Base-by-base conservation (phyloP, 768 basidiomycete genomes). In the Podaxis sp. region DNA sequence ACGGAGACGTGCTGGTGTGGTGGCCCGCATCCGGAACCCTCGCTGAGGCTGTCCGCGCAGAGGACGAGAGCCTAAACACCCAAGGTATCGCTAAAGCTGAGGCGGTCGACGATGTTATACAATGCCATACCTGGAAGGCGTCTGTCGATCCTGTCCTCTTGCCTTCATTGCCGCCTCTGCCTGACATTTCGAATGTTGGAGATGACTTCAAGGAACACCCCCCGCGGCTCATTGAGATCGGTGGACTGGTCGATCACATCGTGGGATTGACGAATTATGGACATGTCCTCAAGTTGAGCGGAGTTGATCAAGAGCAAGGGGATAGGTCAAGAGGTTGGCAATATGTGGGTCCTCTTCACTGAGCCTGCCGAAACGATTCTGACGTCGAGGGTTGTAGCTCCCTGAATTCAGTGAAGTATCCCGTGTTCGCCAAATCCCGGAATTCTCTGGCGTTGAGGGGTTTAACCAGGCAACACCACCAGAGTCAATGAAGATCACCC, bases 251-350 rank as follows among this genome's bases (percentile, higher is more conserved):
- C 58, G 78, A 80, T 53, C 82, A 86, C 66, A 71, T 97, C 28
- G 76, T 96, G 62, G 95, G 89, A 12, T 75, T 99, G 67, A 95
- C 94, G 13, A 87, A 90, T 69, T 75, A 82, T 38, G 92, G 92
- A 0, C 89, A 92, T 70, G 90, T 96, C 54, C 76, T 93, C 65
- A 86, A 86, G 69, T 87, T 86, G 68, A 75, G 78, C 17, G 66
- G 77, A 36, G 78, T 87, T 41, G 73, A 75, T 1, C 72, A 74
- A 49, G 84, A 86, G 65, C 70, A 67, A 1, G 72, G 68, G 22
- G 74, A 72, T 50, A 63, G 67, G 41, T 71, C 65, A 38, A 83
- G 84, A 33, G 69, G 70, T 15, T 90, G 92, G 93, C 75, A 83
- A 83, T 93, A 93, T 73, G 93, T 91, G 68, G 72, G 87, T 65